These are phyloP conservation scores for Colletotrichum magnum DNA, from an alignment of 2,329 filamentous ascomycete genomes.

Conservation along the genomic window DNA sequence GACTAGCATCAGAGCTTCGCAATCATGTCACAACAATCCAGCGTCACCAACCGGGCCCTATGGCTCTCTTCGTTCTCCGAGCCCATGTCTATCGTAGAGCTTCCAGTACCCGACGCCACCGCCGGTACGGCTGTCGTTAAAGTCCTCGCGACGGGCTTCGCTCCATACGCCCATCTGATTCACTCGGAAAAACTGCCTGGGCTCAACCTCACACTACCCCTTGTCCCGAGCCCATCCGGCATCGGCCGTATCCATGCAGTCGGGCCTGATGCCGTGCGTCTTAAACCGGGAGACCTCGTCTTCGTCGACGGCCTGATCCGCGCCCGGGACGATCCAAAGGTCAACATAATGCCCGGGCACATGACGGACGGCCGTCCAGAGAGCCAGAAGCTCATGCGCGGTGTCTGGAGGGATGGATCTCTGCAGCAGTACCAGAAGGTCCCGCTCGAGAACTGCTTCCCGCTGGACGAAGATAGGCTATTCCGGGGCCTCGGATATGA, in stretches of 20 bases:
- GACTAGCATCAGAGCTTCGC: not conserved
- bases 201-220: slow-evolving; percentile 52
- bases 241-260: slow-evolving; percentile 53
- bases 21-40: not conserved
- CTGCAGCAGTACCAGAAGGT: slow-evolving; percentile 49
- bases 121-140: slow-evolving; percentile 42
- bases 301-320: slow-evolving; percentile 48
- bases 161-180: slow-evolving; percentile 44
- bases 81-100: not conserved
- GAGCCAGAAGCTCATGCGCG: slow-evolving; percentile 44
- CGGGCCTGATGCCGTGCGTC: slow-evolving; percentile 49
- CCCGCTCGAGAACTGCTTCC: slow-evolving; percentile 51
- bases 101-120: slow-evolving; percentile 38
- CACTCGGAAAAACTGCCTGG: slow-evolving; percentile 29
- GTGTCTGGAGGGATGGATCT: slow-evolving; percentile 49
- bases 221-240: slow-evolving; percentile 50
- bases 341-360: slow-evolving; percentile 47
- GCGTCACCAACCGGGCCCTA: not conserved
- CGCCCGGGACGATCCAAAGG: slow-evolving; percentile 48
- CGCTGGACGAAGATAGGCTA: slow-evolving; percentile 50
- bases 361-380: slow-evolving; percentile 44
- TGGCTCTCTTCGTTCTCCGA: slow-evolving; percentile 13
- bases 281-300: slow-evolving; percentile 52
- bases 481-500: slow-evolving; percentile 54
- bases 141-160: slow-evolving; percentile 43